Evolutionary conservation across 257 asterid species (phyloP).

Genomic region (Avicennia marina): DNA sequence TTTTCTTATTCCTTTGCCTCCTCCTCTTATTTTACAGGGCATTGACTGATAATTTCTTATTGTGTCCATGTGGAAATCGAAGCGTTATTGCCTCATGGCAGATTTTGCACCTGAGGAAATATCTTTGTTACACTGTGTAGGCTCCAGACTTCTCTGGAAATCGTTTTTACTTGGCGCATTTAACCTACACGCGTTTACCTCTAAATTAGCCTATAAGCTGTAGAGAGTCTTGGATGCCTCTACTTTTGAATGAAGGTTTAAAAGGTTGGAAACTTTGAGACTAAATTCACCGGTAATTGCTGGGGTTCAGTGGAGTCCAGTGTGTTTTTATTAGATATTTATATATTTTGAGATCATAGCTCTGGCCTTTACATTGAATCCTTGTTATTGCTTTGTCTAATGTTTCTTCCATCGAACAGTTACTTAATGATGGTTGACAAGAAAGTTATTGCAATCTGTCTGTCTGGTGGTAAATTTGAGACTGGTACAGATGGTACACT

Average conservation of each 20-base stretch:
- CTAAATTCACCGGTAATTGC: neutral
- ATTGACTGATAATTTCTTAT: too few species aligned
- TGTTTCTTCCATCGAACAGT: slow-evolving; percentile 23
- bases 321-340: neutral
- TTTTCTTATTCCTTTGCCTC: too few species aligned
- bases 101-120: neutral
- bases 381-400: neutral
- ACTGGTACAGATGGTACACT: slow-evolving; percentile 64
- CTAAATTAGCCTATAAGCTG: neutral
- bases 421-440: slow-evolving; percentile 57
- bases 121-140: neutral
- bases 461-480: slow-evolving; percentile 93
- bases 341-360: neutral
- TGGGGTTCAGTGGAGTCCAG: too few species aligned
- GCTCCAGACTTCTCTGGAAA: neutral
- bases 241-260: too few species aligned
- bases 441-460: slow-evolving; percentile 86
- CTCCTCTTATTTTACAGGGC: too few species aligned
- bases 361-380: neutral
- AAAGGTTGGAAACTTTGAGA: neutral
- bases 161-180: neutral
- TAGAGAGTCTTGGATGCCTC: neutral
- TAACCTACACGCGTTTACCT: too few species aligned
- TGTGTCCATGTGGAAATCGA: neutral
- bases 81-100: too few species aligned